Evolutionary conservation across 371 early-diverging fungal species (phyloP), one percentile per base, ranked within the genome.

Genomic region (Thermomucor indicae-seudaticae): DNA sequence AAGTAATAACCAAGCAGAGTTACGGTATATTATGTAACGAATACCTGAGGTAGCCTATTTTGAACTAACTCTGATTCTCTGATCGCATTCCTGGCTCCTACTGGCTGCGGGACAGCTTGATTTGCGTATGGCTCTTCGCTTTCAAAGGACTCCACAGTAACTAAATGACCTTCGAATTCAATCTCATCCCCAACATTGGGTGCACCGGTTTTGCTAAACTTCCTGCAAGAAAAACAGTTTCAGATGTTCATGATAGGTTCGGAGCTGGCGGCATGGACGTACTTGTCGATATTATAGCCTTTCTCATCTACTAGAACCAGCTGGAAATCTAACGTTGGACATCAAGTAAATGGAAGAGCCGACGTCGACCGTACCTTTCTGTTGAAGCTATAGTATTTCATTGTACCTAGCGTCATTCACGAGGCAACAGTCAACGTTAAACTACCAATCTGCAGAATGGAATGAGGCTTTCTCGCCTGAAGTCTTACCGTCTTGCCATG

Each of bases 401-500:
- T 60, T 19, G 62, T 60, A 4, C 77, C 75, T 74, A 37, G 10
- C 5, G 37, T 16, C 37, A 37, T 37, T 3, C 5, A 3, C 3
- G 4, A 10, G 37, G 14, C 11, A 37, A 5, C 3, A 14, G 5
- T 4, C 3, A 37, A 5, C 3, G 5, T 37, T 37, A 3, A 37
- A 11, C 11, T 37, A 3, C 5, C 14, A 37, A n/a, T n/a, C n/a
- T n/a, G n/a, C n/a, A n/a, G n/a, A n/a, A n/a, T n/a, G n/a, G n/a
- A n/a, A n/a, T n/a, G n/a, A n/a, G n/a, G n/a, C n/a, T n/a, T n/a
- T n/a, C n/a, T n/a, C n/a, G n/a, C n/a, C 19, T 10, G 10, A 10
- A 4, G 3, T 10, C 40, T 30, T 65, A 75, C 83, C 84, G 56
- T 83, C 84, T 47, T 80, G 81, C 82, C 82, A 83, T 11, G 79